These are phyloP conservation scores for Ensete glaucum DNA, from an alignment of 176 grass and related monocot species.

Conservation along the genomic window DNA sequence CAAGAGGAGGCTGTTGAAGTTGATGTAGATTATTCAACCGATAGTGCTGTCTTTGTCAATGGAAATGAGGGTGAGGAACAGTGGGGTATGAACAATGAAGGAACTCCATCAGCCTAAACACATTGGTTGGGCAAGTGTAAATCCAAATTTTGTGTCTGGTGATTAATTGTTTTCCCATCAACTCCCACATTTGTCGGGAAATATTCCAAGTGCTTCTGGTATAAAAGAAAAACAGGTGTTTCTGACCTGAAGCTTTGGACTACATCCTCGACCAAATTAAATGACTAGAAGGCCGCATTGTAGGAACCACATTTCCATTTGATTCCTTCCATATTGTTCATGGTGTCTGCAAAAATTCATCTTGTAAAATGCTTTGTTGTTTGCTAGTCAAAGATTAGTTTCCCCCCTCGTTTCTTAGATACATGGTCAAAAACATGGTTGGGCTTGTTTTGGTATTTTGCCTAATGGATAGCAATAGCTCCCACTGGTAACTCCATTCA, in stretches of 20 bases:
- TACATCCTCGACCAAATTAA: not conserved
- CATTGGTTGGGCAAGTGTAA: slow-evolving; percentile 54
- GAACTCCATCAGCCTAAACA: slow-evolving; percentile 65
- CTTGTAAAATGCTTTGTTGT: not conserved
- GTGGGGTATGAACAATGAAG: slow-evolving; percentile 70
- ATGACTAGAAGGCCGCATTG: no score
- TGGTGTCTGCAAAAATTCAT: not conserved
- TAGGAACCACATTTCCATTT: not conserved
- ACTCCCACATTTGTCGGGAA: not conserved
- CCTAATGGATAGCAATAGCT: not conserved
- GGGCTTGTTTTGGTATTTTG: not conserved
- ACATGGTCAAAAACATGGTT: not conserved
- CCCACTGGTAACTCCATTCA: not conserved
- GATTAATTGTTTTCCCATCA: slow-evolving; percentile 16
- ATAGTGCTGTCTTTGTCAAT: slow-evolving; percentile 53
- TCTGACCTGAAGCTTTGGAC: not conserved
- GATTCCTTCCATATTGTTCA: not conserved
- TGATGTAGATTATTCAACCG: slow-evolving; percentile 53
- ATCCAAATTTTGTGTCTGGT: slow-evolving; percentile 30
- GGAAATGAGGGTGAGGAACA: slow-evolving; percentile 71
- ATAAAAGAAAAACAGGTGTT: not conserved
- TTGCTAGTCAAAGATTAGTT: no score
- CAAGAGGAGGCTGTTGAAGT: slow-evolving; percentile 62
- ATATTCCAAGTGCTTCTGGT: not conserved
- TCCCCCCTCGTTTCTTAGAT: no score